Conservation (phyloP, 1,284 basidiomycete species). For the Puccinia novopanici region DNA sequence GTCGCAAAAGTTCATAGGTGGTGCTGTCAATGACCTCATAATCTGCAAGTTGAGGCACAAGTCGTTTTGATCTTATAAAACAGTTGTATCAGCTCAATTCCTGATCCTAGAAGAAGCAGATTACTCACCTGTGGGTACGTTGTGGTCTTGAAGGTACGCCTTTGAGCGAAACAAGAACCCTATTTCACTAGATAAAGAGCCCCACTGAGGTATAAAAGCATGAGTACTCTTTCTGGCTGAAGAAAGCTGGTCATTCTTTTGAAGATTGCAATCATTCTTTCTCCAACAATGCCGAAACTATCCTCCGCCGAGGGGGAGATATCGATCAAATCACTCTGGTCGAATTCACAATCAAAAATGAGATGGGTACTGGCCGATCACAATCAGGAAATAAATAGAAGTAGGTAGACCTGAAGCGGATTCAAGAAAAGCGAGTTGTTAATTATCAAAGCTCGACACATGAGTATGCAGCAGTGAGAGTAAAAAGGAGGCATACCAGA, state of each 20-base stretch:
- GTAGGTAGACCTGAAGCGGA: neutral
- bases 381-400: neutral
- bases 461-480: no score
- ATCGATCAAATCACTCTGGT: neutral
- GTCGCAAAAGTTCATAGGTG: no score
- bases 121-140: slow-evolving; percentile 10
- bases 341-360: neutral
- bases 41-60: no score
- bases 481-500: no score
- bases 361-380: neutral
- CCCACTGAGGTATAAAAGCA: slow-evolving; percentile 32
- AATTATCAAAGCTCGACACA: no score
- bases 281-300: slow-evolving; percentile 15
- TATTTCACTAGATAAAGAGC: slow-evolving; percentile 39
- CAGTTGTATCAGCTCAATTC: no score
- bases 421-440: no score
- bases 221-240: neutral
- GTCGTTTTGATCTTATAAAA: no score
- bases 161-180: slow-evolving; percentile 36
- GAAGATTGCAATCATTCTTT: slow-evolving; percentile 26
- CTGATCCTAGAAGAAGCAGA: no score
- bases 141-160: slow-evolving; percentile 39
- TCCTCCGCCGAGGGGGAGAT: no score
- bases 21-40: no score
- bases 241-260: slow-evolving; percentile 23